A percentile compares a stretch with the other conserved stretches of the same genome.
These are phyloP conservation scores for Penicillium sp. DNA, from an alignment of 2,329 filamentous ascomycete species.

Conservation along the genomic window DNA sequence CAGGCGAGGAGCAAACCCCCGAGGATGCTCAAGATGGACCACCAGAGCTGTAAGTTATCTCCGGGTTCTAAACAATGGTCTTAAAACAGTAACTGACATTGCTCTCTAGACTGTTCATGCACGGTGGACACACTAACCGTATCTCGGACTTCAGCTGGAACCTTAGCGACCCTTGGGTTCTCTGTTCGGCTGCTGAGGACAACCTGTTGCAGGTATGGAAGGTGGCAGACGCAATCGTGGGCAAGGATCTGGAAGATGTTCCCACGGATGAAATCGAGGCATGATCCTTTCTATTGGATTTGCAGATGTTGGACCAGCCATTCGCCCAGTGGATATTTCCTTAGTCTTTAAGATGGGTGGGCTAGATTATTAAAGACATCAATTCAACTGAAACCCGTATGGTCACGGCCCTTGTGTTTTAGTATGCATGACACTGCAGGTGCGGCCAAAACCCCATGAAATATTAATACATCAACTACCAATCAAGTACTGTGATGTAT, in stretches of 20 bases:
- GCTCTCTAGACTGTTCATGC: slow-evolving; percentile 77
- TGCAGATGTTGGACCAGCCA: neutral
- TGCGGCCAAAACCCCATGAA: no score
- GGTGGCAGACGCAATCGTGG: slow-evolving; percentile 75
- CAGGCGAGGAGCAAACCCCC: slow-evolving; percentile 89
- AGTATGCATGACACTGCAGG: no score
- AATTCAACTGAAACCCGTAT: neutral
- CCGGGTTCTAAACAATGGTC: neutral
- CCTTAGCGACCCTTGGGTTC: slow-evolving; percentile 90
- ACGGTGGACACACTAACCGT: slow-evolving; percentile 95
- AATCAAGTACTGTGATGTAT: no score
- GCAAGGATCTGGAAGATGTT: slow-evolving; percentile 70
- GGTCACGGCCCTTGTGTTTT: neutral
- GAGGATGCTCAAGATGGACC: slow-evolving; percentile 94
- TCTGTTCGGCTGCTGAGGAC: slow-evolving; percentile 93
- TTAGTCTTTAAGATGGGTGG: slow-evolving; percentile 1
- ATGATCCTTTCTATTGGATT: slow-evolving; percentile 15
- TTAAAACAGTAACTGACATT: slow-evolving; percentile 8
- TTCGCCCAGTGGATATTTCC: neutral
- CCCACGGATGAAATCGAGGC: slow-evolving; percentile 71
- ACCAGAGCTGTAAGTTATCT: slow-evolving; percentile 73
- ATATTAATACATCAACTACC: no score
- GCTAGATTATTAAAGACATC: neutral
- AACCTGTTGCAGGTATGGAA: slow-evolving; percentile 96
- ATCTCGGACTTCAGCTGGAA: slow-evolving; percentile 98